phyloP scores from a whole-genome alignment of 768 basidiomycete genomes.

The Pleurotus cornucopiae region DNA sequence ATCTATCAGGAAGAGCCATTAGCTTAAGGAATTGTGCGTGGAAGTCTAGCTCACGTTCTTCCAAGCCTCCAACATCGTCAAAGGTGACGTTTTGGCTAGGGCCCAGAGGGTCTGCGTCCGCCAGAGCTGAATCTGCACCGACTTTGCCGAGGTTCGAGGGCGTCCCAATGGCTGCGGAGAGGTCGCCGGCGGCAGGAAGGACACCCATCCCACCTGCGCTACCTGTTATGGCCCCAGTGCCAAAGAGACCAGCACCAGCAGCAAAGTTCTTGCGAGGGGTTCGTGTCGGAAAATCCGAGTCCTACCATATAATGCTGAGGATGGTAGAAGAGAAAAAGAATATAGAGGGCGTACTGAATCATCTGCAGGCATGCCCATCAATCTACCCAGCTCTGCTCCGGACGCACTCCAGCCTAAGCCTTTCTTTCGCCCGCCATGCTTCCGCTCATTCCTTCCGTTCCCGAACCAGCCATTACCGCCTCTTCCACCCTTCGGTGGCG shows the following conservation, averaged over 20 bases:
- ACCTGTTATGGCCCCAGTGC: constrained; percentile 39
- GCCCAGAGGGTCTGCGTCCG: constrained; percentile 94
- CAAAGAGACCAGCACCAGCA: constrained; percentile 46
- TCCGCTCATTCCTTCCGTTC: constrained; percentile 22
- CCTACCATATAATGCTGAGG: constrained; percentile 31
- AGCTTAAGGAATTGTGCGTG: constrained; percentile 2
- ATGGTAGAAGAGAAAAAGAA: not conserved
- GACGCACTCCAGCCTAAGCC: constrained; percentile 74
- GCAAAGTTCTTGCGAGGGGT: constrained; percentile 65
- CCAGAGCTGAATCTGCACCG: constrained; percentile 60
- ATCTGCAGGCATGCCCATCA: constrained; percentile 72
- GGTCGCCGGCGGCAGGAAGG: constrained; percentile 44
- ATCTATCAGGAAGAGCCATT: constrained; percentile 41
- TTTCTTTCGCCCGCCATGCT: constrained; percentile 21
- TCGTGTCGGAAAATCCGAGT: constrained; percentile 66
- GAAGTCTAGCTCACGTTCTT: constrained; percentile 65
- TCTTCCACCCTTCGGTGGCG: constrained; percentile 25
- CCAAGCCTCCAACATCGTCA: constrained; percentile 93
- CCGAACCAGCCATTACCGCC: constrained; percentile 26
- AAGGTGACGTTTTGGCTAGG: constrained; percentile 93
- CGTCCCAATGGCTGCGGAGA: constrained; percentile 69
- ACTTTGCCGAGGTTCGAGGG: constrained; percentile 86
- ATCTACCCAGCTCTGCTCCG: constrained; percentile 72
- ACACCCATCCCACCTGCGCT: constrained; percentile 46
- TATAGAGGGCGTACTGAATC: constrained; percentile 51